Conservation (phyloP, 1,139 yeast genomes). For the Blastobotrys illinoisensis region DNA sequence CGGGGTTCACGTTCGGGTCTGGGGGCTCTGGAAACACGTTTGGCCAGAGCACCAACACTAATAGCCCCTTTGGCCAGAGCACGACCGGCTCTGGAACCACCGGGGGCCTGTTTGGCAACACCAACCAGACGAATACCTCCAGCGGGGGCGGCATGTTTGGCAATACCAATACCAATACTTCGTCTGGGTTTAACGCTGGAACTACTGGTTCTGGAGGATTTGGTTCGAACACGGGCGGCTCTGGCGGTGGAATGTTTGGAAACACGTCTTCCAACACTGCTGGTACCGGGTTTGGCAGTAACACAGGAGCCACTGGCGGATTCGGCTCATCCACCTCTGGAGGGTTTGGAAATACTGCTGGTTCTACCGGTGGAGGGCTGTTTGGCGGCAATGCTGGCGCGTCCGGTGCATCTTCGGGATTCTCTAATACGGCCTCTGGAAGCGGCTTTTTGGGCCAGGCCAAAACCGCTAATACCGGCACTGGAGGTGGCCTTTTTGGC, state of each 20-base stretch:
- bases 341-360: slow-evolving; percentile 5
- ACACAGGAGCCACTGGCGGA: slow-evolving; percentile 10
- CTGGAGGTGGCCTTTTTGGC: not conserved
- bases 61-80: not conserved
- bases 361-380: not conserved
- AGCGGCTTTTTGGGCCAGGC: not conserved
- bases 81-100: not conserved
- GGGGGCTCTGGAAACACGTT: not conserved
- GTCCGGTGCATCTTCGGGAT: not conserved
- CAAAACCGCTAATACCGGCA: slow-evolving; percentile 10
- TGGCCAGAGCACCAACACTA: not conserved
- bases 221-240: not conserved
- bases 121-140: not conserved
- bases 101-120: not conserved
- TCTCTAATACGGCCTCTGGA: not conserved
- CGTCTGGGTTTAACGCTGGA: not conserved
- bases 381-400: slow-evolving; percentile 3
- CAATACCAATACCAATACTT: not conserved
- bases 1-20: slow-evolving; percentile 3
- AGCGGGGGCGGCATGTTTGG: not conserved
- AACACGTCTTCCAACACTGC: slow-evolving; percentile 14
- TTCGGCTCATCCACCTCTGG: slow-evolving; percentile 6
- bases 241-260: slow-evolving; percentile 16
- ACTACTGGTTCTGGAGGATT: not conserved
- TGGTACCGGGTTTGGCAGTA: slow-evolving; percentile 11